Evolutionary conservation across 768 basidiomycete species (phyloP).

Genomic region (Kwoniella europaea): DNA sequence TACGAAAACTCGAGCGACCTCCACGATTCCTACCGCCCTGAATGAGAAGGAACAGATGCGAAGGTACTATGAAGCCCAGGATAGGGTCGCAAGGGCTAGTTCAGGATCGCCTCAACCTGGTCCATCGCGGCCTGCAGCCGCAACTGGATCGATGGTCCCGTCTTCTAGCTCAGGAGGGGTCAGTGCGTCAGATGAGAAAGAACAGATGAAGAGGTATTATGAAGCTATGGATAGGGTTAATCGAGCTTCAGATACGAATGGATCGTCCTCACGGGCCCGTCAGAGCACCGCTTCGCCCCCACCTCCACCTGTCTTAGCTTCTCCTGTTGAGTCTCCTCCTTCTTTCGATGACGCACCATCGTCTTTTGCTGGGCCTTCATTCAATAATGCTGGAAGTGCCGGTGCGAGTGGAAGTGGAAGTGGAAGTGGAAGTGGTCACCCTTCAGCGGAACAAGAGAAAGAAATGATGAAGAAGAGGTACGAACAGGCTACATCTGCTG

Average conservation of each 20-base stretch:
- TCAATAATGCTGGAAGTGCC: not conserved
- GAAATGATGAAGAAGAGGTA: slow-evolving; percentile 48
- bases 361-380: not conserved
- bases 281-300: slow-evolving; percentile 11
- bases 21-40: not conserved
- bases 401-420: not conserved
- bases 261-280: slow-evolving; percentile 38
- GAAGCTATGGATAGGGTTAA: slow-evolving; percentile 25
- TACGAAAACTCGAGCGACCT: not conserved
- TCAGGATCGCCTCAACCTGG: not conserved
- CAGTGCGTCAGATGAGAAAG: slow-evolving; percentile 16
- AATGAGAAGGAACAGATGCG: slow-evolving; percentile 36
- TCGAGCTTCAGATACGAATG: slow-evolving; percentile 37
- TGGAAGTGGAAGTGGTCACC: not conserved
- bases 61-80: slow-evolving; percentile 29
- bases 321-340: slow-evolving; percentile 3
- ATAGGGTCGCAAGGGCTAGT: slow-evolving; percentile 17
- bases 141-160: not conserved
- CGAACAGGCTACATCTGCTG: slow-evolving; percentile 42
- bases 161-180: not conserved
- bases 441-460: slow-evolving; percentile 49
- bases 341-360: not conserved
- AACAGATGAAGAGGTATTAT: slow-evolving; percentile 24
- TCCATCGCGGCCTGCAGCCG: not conserved
- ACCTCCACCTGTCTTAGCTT: slow-evolving; percentile 1